Conservation (phyloP, 257 asterid genomes). For the Anisodus tanguticus region DNA sequence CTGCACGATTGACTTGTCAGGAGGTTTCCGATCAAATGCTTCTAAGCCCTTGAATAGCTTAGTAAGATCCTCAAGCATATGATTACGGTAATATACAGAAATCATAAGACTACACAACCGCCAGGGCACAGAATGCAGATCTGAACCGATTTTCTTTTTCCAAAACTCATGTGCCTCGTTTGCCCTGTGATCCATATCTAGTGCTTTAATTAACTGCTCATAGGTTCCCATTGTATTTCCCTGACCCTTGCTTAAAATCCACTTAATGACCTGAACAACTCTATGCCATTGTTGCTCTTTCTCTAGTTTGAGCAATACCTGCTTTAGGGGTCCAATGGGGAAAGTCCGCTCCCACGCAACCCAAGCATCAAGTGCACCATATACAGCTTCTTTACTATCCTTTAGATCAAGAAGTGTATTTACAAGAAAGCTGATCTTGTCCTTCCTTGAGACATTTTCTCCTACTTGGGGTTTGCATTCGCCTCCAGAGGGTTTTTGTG, state of each 20-base stretch:
- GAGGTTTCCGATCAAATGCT: constrained; percentile 77
- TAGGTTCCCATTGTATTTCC: constrained; percentile 80
- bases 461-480: constrained; percentile 54
- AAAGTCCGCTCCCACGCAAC: constrained; percentile 85
- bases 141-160: constrained; percentile 71
- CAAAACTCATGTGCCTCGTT: constrained; percentile 77
- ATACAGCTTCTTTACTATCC: constrained; percentile 67
- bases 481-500: constrained; percentile 33
- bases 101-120: constrained; percentile 72
- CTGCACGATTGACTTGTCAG: constrained; percentile 69
- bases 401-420: constrained; percentile 58
- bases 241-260: constrained; percentile 97
- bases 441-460: constrained; percentile 69
- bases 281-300: constrained; percentile 88
- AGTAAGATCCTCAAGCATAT: constrained; percentile 74
- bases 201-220: constrained; percentile 74
- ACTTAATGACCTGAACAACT: constrained; percentile 79
- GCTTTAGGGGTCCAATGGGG: constrained; percentile 75
- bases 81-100: constrained; percentile 73
- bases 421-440: constrained; percentile 63
- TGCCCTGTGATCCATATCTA: constrained; percentile 78
- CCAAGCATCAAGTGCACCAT: constrained; percentile 87
- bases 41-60: constrained; percentile 81
- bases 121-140: constrained; percentile 86
- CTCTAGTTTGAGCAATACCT: constrained; percentile 64